Conservation (phyloP, 208 protist genomes). For the Trypanosoma scelopori region DNA sequence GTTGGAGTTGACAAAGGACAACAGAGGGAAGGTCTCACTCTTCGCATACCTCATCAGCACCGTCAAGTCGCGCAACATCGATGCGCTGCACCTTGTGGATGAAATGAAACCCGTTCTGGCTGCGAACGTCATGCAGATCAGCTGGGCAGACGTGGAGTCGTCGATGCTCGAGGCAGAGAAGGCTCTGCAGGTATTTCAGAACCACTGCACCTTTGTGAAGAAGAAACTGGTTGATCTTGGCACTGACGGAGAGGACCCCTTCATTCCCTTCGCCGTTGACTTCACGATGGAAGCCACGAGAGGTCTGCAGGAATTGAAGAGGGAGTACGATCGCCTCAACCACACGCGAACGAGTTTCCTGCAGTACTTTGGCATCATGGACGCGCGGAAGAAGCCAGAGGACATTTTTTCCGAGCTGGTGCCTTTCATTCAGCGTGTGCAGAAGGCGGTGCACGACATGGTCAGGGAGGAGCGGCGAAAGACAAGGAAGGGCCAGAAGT, state of each 20-base stretch:
- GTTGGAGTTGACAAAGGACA: conserved; percentile 41
- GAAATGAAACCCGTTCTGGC: conserved; percentile 31
- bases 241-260: conserved; percentile 37
- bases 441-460: conserved; percentile 18
- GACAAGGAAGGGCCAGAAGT: conserved; percentile 29
- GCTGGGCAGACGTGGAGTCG: conserved; percentile 27
- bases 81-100: conserved; percentile 30
- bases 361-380: conserved; percentile 27
- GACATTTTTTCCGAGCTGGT: conserved; percentile 34
- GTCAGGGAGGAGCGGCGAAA: conserved; percentile 27
- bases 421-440: conserved; percentile 34
- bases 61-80: conserved; percentile 19
- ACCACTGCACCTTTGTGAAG: conserved; percentile 30
- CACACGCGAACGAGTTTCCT: conserved; percentile 21
- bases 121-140: conserved; percentile 26
- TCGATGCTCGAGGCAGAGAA: conserved; percentile 26
- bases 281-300: conserved; percentile 26
- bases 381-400: conserved; percentile 24
- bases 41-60: conserved; percentile 31
- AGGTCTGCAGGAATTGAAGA: conserved; percentile 25
- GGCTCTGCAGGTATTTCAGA: conserved; percentile 30
- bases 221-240: conserved; percentile 29
- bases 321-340: conserved; percentile 20
- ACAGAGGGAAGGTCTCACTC: conserved; percentile 34
- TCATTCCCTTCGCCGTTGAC: conserved; percentile 31